Base-by-base conservation (phyloP, 2,329 filamentous ascomycete species). In the Canariomyces notabilis region DNA sequence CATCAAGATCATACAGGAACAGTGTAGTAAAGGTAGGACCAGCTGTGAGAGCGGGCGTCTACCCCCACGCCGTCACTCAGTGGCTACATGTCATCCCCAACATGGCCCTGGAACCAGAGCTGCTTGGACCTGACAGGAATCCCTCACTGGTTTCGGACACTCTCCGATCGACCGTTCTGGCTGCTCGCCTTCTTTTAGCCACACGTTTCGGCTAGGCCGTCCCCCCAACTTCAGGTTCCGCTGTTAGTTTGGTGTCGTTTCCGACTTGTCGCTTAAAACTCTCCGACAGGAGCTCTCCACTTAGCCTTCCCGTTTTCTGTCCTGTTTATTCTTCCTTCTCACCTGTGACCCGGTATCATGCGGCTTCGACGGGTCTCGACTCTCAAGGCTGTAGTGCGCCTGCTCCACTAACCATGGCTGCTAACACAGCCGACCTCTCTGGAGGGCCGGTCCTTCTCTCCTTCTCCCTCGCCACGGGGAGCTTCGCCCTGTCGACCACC, bases 381-480 rank as follows among this genome's bases (percentile, higher is more conserved):
- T n/a, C n/a, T 44, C 40, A 7, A 49, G 26, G 47, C n/a, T 43
- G 43, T 56, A 48, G 50, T 49, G 44, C 49, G 53, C 37, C 42
- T 41, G 6, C 34, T 44, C 39, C 41, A 37, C 44, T 51, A 42
- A 47, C 50, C 42, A 61, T 57, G 55, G 49, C 50, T 50, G 42
- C 29, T 15, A 29, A 56, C n/a, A 33, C 46, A 42, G 43, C 59
- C 48, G 58, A 63, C 52, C 53, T 62, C 44, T 57, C 59, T 12
- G 57, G 57, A 59, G 65, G 65, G 49, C 59, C 63, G 51, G 64
- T 62, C 56, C 63, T 69, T 52, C 59, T 69, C 31, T 63, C 61
- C 33, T 53, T 67, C 14, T 66, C 66, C 3, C 54, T 64, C 34
- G 57, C 55, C 38, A 65, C 65, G 20, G 57, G 55, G 1, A 53